Evolutionary conservation across 2,329 filamentous ascomycete genomes (phyloP).

Genomic region (Clarireedia sp.): DNA sequence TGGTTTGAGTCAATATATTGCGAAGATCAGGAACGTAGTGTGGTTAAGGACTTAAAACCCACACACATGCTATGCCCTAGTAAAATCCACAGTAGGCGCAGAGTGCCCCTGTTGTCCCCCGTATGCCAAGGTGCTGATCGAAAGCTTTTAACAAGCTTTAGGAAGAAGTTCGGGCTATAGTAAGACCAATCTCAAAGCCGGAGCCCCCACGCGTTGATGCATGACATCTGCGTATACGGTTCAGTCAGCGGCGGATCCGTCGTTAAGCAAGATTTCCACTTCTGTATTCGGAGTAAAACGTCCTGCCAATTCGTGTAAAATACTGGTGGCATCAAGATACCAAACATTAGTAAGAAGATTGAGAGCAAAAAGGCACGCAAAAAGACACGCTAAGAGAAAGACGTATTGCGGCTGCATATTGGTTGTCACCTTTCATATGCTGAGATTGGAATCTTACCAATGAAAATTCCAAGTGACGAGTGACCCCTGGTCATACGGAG

Average conservation of each 20-base stretch:
- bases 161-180: neutral
- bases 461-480: neutral
- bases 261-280: no score
- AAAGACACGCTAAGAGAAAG: neutral
- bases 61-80: neutral
- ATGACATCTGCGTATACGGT: neutral
- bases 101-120: neutral
- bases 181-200: neutral
- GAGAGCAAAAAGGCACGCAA: neutral
- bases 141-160: neutral
- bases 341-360: neutral
- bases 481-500: neutral
- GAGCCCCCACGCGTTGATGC: neutral
- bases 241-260: neutral
- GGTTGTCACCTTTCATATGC: no score
- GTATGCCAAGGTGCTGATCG: neutral
- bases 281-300: neutral
- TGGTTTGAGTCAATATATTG: neutral
- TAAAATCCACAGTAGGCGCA: neutral
- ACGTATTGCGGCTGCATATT: neutral
- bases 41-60: neutral
- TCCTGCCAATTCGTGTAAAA: neutral
- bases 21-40: slow-evolving; percentile 1
- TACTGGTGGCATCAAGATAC: no score
- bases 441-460: no score